Evolutionary conservation across 2,329 filamentous ascomycete genomes (phyloP).

Genomic region (Polytolypa hystricis): DNA sequence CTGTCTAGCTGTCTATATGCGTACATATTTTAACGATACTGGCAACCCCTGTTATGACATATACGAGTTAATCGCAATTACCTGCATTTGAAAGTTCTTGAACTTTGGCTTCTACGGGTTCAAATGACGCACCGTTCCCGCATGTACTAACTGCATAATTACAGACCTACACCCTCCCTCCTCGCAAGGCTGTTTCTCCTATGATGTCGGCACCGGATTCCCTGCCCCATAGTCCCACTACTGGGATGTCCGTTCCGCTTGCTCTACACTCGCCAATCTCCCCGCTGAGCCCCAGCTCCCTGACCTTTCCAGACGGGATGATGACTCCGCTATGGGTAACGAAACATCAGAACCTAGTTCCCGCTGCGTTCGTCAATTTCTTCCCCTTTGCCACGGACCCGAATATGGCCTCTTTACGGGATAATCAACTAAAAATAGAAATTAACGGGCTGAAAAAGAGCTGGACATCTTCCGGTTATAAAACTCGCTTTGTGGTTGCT

Average conservation of each 20-base stretch:
- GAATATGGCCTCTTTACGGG: slow-evolving; percentile 63
- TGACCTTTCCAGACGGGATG: slow-evolving; percentile 80
- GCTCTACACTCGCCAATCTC: slow-evolving; percentile 86
- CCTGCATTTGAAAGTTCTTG: too few relatives aligned
- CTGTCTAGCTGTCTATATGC: too few relatives aligned
- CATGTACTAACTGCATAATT: slow-evolving; percentile 15
- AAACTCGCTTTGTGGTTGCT: slow-evolving; percentile 64
- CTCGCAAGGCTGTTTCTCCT: slow-evolving; percentile 51
- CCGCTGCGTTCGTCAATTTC: slow-evolving; percentile 69
- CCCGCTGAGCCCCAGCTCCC: slow-evolving; percentile 71
- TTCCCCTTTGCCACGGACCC: slow-evolving; percentile 65
- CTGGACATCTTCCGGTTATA: slow-evolving; percentile 52
- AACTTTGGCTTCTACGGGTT: too few relatives aligned
- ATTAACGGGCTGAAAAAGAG: slow-evolving; percentile 65
- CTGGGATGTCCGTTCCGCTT: slow-evolving; percentile 37
- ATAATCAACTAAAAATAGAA: slow-evolving; percentile 79
- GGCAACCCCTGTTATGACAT: too few relatives aligned
- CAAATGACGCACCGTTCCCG: slow-evolving; percentile 8
- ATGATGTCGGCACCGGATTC: slow-evolving; percentile 40
- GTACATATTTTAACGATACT: too few relatives aligned
- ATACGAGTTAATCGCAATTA: too few relatives aligned
- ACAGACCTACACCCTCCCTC: slow-evolving; percentile 46
- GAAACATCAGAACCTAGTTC: slow-evolving; percentile 79
- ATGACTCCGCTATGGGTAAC: slow-evolving; percentile 71
- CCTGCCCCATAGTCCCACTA: slow-evolving; percentile 34